Conservation (phyloP, 2,329 filamentous ascomycete species). For the Alternaria tenuissima region DNA sequence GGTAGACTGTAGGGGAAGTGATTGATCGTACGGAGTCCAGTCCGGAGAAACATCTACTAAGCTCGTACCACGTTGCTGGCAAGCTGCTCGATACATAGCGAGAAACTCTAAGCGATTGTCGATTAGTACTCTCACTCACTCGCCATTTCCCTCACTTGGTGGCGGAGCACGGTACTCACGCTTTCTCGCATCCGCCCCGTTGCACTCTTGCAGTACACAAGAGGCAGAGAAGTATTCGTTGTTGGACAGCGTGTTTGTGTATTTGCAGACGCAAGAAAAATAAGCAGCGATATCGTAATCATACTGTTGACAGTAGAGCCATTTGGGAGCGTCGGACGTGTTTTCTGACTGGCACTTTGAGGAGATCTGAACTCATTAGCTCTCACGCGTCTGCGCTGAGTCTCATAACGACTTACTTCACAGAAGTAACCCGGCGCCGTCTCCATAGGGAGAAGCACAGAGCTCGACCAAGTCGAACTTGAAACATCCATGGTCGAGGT, state of each 20-base stretch:
- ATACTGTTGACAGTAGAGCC: constrained; percentile 2
- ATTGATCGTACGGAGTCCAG: constrained; percentile 12
- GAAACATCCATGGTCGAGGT: not conserved
- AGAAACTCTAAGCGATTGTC: constrained; percentile 11
- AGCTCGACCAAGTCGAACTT: not conserved
- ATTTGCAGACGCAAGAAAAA: constrained; percentile 13
- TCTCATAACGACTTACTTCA: not conserved
- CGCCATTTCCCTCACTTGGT: not conserved
- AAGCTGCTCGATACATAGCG: constrained; percentile 6
- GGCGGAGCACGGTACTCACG: constrained; percentile 3
- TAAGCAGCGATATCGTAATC: not conserved
- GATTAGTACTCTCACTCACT: constrained; percentile 7
- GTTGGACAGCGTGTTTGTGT: not conserved
- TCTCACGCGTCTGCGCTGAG: not conserved
- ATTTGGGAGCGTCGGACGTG: not conserved
- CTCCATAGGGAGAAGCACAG: not conserved
- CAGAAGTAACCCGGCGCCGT: not conserved
- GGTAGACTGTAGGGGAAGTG: not conserved
- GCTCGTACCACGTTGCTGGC: not conserved
- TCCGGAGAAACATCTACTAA: constrained; percentile 10
- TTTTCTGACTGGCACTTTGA: constrained; percentile 2
- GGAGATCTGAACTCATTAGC: constrained; percentile 12
- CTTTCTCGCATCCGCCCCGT: constrained; percentile 1
- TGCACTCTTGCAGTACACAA: constrained; percentile 17
- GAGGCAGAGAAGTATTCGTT: constrained; percentile 14